Conservation (phyloP, 2,329 filamentous ascomycete genomes). For the Talaromyces rugulosus region DNA sequence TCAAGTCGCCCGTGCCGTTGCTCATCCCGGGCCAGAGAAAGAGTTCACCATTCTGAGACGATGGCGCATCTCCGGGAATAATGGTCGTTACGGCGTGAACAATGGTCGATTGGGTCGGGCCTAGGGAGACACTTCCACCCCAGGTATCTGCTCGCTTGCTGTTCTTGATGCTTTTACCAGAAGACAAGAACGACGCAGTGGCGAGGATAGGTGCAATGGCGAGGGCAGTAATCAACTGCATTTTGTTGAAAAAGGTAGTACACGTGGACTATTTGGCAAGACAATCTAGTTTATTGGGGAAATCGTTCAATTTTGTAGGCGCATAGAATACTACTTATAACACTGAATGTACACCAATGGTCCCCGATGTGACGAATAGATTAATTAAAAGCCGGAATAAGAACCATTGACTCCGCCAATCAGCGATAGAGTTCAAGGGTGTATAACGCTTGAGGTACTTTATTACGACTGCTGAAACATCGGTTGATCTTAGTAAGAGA, state of each 20-base stretch:
- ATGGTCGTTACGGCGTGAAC: not conserved
- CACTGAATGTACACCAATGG: not conserved
- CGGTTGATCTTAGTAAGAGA: no score
- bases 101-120: not conserved
- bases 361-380: not conserved
- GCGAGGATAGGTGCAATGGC: not conserved
- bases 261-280: no score
- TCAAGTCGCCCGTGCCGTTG: not conserved
- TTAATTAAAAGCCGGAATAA: not conserved
- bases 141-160: not conserved
- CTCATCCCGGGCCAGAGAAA: not conserved
- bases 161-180: not conserved
- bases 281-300: not conserved
- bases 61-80: not conserved
- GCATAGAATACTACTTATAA: not conserved
- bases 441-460: no score
- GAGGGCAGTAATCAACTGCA: not conserved
- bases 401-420: not conserved
- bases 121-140: not conserved
- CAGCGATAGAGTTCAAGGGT: not conserved
- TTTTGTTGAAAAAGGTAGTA: not conserved
- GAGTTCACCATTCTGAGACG: not conserved
- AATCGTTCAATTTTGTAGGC: not conserved
- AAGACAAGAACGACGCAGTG: not conserved
- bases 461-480: no score